Percentiles rank a stretch among this genome's conserved stretches.
These are phyloP conservation scores for Stagonosporopsis vannaccii DNA, from an alignment of 2,329 filamentous ascomycete species.

Conservation along the genomic window DNA sequence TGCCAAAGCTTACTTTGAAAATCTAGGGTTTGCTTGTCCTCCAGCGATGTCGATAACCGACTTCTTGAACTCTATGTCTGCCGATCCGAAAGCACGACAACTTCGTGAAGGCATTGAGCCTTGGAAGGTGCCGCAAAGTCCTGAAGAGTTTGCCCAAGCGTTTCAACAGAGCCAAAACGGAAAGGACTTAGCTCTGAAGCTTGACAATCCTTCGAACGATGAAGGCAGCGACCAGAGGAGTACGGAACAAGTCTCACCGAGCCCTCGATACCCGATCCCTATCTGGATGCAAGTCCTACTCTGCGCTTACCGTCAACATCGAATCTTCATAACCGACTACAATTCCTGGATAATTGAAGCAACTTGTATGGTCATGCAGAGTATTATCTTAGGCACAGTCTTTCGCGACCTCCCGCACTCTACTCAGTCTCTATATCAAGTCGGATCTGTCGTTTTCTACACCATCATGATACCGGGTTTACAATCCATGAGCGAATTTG, in stretches of 20 bases:
- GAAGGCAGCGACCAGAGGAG: conserved; percentile 48
- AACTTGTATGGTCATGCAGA: conserved; percentile 65
- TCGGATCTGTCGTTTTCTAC: conserved; percentile 70
- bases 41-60: conserved; percentile 71
- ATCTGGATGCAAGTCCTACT: conserved; percentile 7
- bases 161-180: conserved; percentile 46
- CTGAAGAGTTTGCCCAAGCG: conserved; percentile 2
- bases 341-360: conserved; percentile 61
- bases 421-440: conserved; percentile 67
- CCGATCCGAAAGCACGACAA: conserved; percentile 35
- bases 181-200: conserved; percentile 61
- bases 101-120: conserved; percentile 54
- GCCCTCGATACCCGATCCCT: conserved; percentile 2
- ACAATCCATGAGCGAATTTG: conserved; percentile 71
- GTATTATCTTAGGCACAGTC: conserved; percentile 69
- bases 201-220: conserved; percentile 62
- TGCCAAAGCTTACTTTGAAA: conserved; percentile 70
- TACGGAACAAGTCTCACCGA: conserved; percentile 25
- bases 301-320: conserved; percentile 9
- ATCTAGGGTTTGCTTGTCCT: conserved; percentile 70
- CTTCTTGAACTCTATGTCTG: conserved; percentile 75
- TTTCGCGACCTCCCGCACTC: conserved; percentile 69
- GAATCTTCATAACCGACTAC: conserved; percentile 10
- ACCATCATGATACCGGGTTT: conserved; percentile 68
- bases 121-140: conserved; percentile 55